Evolutionary conservation across 2,329 filamentous ascomycete species (phyloP).

Genomic region (Pseudogymnoascus sp.): DNA sequence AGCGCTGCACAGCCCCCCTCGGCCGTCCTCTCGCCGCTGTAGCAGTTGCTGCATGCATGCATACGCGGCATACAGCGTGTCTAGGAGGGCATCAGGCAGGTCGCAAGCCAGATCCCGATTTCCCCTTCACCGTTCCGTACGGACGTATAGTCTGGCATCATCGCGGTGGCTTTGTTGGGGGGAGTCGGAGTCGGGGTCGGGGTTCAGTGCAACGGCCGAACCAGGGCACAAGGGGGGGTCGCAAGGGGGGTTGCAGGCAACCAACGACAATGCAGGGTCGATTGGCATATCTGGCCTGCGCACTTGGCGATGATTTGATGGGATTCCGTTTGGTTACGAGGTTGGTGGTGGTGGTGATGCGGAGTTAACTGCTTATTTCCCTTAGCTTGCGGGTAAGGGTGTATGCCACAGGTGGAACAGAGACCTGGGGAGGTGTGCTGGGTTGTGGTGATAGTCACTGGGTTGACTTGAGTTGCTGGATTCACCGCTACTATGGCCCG

Average conservation of each 20-base stretch:
- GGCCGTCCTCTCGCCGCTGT: background rate
- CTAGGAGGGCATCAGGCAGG: background rate
- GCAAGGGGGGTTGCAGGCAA: background rate
- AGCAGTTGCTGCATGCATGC: background rate
- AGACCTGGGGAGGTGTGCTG: background rate
- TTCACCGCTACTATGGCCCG: background rate
- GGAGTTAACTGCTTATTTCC: conserved; percentile 4
- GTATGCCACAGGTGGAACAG: background rate
- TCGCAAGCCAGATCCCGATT: background rate
- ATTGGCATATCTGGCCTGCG: background rate
- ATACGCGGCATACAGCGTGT: background rate
- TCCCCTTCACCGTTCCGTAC: background rate
- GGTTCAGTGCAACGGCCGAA: background rate
- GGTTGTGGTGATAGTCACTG: background rate
- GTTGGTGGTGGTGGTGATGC: background rate
- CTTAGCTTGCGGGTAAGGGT: background rate
- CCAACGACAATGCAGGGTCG: background rate
- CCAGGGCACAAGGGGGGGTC: background rate
- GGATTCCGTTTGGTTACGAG: background rate
- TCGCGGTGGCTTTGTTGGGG: background rate
- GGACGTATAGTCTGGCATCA: background rate
- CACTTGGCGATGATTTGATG: background rate
- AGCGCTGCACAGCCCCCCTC: background rate
- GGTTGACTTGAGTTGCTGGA: background rate
- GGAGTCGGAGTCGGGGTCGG: background rate